These are phyloP conservation scores for Trichoderma reesei DNA, from an alignment of 495 filamentous ascomycete genomes.

Conservation along the genomic window DNA sequence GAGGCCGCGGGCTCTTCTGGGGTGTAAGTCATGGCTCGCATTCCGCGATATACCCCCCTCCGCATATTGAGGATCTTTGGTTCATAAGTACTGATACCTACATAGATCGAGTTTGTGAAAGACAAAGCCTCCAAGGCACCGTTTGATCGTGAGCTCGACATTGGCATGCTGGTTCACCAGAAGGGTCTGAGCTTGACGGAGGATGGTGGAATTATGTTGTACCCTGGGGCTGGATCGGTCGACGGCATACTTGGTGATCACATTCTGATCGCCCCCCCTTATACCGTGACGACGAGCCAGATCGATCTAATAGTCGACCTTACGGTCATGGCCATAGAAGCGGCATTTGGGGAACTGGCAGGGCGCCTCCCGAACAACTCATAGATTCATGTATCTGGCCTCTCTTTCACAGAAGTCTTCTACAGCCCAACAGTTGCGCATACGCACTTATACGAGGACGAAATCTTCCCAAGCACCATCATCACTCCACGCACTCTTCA, in stretches of 20 bases:
- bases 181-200: neutral
- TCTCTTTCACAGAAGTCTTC: too few species aligned
- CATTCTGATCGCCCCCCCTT: neutral
- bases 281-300: neutral
- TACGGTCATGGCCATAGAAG: too few species aligned
- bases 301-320: too few species aligned
- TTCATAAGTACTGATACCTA: neutral
- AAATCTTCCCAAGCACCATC: neutral
- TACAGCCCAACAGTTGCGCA: too few species aligned
- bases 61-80: neutral
- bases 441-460: neutral
- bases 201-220: neutral
- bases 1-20: slow-evolving; percentile 43
- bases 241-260: neutral
- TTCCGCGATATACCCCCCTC: too few species aligned
- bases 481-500: neutral
- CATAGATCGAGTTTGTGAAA: neutral
- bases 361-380: too few species aligned
- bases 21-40: slow-evolving; percentile 18
- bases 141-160: neutral
- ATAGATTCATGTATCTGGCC: too few species aligned
- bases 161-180: neutral
- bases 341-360: too few species aligned
- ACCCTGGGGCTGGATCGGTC: neutral
- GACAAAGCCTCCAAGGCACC: neutral